phyloP scores from a whole-genome alignment of 192 early-diverging fungal genomes.

The Coemansia sp. region DNA sequence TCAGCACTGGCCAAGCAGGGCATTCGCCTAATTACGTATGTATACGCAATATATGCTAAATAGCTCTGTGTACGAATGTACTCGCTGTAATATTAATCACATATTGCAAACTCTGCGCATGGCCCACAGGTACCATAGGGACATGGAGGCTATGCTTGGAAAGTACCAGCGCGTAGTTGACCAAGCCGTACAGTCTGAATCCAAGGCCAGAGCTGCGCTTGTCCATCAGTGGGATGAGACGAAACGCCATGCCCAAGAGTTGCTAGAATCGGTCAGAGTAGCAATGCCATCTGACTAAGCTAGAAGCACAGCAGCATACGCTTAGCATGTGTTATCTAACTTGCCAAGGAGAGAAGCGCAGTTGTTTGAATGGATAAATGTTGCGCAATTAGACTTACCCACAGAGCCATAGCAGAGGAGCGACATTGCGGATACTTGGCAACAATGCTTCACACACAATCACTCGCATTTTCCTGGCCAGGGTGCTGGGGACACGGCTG shows the following conservation, averaged over 20 bases:
- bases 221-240: conserved; percentile 14
- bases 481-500: too few relatives aligned
- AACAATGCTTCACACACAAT: too few relatives aligned
- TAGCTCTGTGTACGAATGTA: not conserved
- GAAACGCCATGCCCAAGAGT: conserved; percentile 6
- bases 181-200: not conserved
- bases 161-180: conserved; percentile 15
- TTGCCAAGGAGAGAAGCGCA: too few relatives aligned
- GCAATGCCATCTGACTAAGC: not conserved
- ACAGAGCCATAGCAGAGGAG: too few relatives aligned
- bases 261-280: conserved; percentile 5
- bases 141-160: conserved; percentile 29
- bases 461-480: too few relatives aligned
- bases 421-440: too few relatives aligned
- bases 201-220: not conserved
- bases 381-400: too few relatives aligned
- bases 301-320: too few relatives aligned
- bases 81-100: not conserved
- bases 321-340: too few relatives aligned
- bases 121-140: conserved; percentile 7
- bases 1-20: conserved; percentile 9
- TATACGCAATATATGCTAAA: not conserved
- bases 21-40: conserved; percentile 12
- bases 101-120: too few relatives aligned
- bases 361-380: too few relatives aligned